phyloP scores from a whole-genome alignment of 2,329 filamentous ascomycete species.

The Pseudogymnoascus sp. region DNA sequence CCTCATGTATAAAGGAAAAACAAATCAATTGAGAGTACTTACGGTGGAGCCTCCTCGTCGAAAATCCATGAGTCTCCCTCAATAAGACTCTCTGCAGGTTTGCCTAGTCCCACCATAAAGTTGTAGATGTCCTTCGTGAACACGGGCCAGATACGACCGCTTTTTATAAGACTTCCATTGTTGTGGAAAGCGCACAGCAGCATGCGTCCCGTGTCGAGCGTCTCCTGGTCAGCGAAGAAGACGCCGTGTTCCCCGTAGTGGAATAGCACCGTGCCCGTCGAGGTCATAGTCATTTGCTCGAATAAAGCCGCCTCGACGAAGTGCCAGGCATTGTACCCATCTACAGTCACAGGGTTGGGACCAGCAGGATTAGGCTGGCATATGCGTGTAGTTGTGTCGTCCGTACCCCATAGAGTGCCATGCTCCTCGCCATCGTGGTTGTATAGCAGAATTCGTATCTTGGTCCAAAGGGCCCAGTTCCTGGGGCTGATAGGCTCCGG shows the following conservation, averaged over 20 bases:
- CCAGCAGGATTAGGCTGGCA: background rate
- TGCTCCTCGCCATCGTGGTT: background rate
- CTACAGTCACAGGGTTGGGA: background rate
- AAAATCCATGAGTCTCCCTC: background rate
- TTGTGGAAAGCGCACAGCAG: background rate
- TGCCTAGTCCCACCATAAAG: background rate
- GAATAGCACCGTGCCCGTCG: background rate
- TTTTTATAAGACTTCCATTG: background rate
- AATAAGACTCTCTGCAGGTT: background rate
- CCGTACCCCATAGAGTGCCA: background rate
- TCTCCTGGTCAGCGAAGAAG: background rate
- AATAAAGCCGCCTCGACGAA: background rate
- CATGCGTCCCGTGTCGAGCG: background rate
- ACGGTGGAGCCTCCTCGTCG: background rate
- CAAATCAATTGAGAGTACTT: background rate
- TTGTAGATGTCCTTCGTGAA: background rate
- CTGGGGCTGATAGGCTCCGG: background rate
- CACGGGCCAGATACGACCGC: background rate
- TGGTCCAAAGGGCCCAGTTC: background rate
- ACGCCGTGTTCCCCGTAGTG: background rate
- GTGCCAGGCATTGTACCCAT: background rate
- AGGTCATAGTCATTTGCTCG: background rate
- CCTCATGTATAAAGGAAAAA: background rate
- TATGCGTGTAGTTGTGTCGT: background rate
- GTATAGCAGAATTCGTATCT: background rate